Percentiles rank a stretch among this genome's conserved stretches.
Conservation (phyloP, 371 early-diverging fungal genomes). For the Circinella umbellata region DNA sequence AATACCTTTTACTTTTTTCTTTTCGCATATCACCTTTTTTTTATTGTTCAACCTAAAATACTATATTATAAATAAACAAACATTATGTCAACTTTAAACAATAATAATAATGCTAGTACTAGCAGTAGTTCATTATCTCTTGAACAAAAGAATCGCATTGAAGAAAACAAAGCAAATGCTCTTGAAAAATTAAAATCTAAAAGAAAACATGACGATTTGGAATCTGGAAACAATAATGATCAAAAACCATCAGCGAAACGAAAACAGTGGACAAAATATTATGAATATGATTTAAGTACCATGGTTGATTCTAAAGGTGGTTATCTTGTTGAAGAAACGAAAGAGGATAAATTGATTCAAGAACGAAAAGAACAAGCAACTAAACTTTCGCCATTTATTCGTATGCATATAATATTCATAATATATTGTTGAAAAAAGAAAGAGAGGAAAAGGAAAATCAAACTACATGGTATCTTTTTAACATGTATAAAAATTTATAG, state of each 20-base stretch:
- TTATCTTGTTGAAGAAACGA: constrained; percentile 69
- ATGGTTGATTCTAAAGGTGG: constrained; percentile 39
- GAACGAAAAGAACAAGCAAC: constrained; percentile 23
- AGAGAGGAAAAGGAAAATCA: no score
- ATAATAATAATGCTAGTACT: neutral
- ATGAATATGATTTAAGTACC: constrained; percentile 37
- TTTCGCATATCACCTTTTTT: no score
- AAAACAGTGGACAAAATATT: constrained; percentile 32
- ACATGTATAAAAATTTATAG: constrained; percentile 29
- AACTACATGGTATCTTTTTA: neutral
- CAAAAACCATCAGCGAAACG: constrained; percentile 13
- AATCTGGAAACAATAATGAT: neutral
- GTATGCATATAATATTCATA: constrained; percentile 36
- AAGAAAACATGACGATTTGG: constrained; percentile 5
- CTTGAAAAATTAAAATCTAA: constrained; percentile 20
- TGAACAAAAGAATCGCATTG: constrained; percentile 26
- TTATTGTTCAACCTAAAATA: neutral
- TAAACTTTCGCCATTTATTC: constrained; percentile 50
- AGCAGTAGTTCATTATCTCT: constrained; percentile 10
- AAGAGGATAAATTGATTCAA: constrained; percentile 34
- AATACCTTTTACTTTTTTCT: no score
- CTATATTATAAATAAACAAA: neutral
- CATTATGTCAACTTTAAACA: neutral
- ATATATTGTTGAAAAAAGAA: no score
- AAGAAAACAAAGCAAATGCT: constrained; percentile 25